Conservation (phyloP, 2,329 filamentous ascomycete genomes). For the Colletotrichum sp. region DNA sequence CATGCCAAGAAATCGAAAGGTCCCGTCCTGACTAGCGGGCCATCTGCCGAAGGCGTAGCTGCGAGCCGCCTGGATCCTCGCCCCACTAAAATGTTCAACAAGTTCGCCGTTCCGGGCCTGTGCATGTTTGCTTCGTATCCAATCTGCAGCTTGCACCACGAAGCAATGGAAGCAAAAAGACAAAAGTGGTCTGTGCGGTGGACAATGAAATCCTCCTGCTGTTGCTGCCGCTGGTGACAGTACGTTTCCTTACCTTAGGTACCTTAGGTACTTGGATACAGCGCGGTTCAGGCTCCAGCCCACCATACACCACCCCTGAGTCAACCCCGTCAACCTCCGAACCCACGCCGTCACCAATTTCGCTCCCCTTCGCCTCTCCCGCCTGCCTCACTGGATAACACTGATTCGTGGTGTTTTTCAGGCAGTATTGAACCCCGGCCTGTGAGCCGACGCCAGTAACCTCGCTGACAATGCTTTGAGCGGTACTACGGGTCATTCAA, state of each 20-base stretch:
- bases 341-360: neutral
- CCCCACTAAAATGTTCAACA: neutral
- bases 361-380: neutral
- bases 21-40: neutral
- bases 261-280: neutral
- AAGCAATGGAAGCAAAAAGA: neutral
- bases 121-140: neutral
- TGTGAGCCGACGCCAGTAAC: neutral
- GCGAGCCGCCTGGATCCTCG: neutral
- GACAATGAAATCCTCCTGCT: neutral
- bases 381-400: neutral
- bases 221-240: neutral
- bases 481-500: neutral
- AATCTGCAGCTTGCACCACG: neutral
- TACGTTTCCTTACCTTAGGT: neutral
- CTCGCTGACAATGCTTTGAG: neutral
- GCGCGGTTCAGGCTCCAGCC: neutral
- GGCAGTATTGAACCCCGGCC: neutral
- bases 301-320: neutral
- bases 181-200: neutral
- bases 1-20: neutral
- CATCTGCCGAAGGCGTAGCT: neutral
- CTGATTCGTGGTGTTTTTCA: neutral
- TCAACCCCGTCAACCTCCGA: neutral
- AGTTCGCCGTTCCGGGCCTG: neutral